These are phyloP conservation scores for Globisporangium uncinulatum DNA, from an alignment of 352 stramenopile genomes.

Conservation along the genomic window DNA sequence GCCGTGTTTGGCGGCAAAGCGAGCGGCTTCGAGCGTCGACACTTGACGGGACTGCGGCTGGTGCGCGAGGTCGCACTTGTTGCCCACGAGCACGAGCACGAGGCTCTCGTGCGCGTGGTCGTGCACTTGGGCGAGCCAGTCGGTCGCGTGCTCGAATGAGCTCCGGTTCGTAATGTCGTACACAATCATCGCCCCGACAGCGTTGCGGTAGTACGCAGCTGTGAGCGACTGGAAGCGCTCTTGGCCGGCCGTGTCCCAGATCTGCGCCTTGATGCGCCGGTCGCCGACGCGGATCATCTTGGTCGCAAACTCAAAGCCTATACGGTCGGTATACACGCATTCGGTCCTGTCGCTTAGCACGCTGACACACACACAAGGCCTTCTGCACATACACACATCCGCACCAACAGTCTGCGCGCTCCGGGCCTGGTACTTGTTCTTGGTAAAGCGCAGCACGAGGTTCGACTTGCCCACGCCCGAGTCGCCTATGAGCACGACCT, in stretches of 20 bases:
- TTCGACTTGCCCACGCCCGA: slow-evolving; percentile 87
- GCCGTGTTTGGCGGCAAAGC: slow-evolving; percentile 69
- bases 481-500: slow-evolving; percentile 87
- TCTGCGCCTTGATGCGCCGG: slow-evolving; percentile 81
- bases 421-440: slow-evolving; percentile 82
- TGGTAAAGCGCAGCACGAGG: slow-evolving; percentile 84
- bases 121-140: slow-evolving; percentile 77
- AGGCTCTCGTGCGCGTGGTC: slow-evolving; percentile 81
- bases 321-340: not conserved
- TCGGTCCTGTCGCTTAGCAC: too few species aligned
- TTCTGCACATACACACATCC: not conserved
- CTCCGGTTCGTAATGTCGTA: slow-evolving; percentile 90
- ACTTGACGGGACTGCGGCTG: slow-evolving; percentile 71
- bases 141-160: slow-evolving; percentile 76
- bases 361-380: not conserved
- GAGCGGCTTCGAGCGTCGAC: slow-evolving; percentile 79
- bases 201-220: slow-evolving; percentile 89
- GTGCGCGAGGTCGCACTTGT: slow-evolving; percentile 85
- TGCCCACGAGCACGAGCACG: slow-evolving; percentile 80
- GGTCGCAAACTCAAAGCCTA: slow-evolving; percentile 83
- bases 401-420: slow-evolving; percentile 70
- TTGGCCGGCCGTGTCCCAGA: slow-evolving; percentile 87
- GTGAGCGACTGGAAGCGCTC: slow-evolving; percentile 91
- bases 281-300: slow-evolving; percentile 84
- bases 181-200: slow-evolving; percentile 88